Evolutionary conservation across 2,329 filamentous ascomycete genomes (phyloP).

Genomic region (Juglanconis oblonga): DNA sequence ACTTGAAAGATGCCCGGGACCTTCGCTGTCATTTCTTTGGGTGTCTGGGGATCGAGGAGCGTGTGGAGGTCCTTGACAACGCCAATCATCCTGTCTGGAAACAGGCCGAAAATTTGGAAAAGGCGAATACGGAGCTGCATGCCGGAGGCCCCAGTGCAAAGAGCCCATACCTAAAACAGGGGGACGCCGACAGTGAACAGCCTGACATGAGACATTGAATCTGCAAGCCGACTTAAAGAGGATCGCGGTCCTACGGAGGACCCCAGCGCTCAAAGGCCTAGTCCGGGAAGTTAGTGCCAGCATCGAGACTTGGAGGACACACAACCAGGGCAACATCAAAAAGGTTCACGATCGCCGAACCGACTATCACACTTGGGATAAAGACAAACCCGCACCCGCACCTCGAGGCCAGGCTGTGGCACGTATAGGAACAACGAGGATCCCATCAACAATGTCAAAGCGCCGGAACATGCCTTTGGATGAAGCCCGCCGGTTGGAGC

Average conservation of each 20-base stretch:
- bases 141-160: not conserved
- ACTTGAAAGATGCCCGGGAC: not conserved
- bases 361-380: not conserved
- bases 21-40: conserved; percentile 11
- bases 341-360: not conserved
- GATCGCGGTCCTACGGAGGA: conserved; percentile 5
- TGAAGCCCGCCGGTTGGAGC: no score
- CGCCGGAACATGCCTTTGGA: not conserved
- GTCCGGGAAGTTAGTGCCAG: conserved; percentile 3
- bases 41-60: conserved; percentile 4
- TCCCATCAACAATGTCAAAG: not conserved
- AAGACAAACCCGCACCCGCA: not conserved
- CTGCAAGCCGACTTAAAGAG: conserved; percentile 10
- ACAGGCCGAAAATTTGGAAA: not conserved
- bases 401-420: no score
- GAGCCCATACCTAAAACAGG: not conserved
- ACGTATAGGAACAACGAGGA: no score
- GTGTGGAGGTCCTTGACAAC: conserved; percentile 1
- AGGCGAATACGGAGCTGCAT: not conserved
- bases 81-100: not conserved
- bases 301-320: not conserved
- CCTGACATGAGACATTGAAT: conserved; percentile 10
- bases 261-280: conserved; percentile 5
- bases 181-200: not conserved
- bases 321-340: not conserved